Base-by-base conservation (phyloP, 306 rosid genomes). In the Clitoria ternatea region DNA sequence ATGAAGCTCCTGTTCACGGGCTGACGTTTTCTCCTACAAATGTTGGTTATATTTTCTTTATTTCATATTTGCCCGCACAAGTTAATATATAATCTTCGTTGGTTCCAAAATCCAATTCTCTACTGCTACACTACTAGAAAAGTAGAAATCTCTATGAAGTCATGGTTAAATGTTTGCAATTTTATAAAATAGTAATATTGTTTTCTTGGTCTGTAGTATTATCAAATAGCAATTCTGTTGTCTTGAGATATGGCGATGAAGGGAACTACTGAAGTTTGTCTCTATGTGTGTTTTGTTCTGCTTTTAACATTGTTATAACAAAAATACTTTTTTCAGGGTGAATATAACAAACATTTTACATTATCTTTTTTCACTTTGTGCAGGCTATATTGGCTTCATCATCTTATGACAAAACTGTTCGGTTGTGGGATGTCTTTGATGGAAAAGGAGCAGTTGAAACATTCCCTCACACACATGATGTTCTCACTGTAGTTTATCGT, bases 1-100 rank as follows among this genome's bases (percentile, higher is more conserved):
- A 94, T 70, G 99, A 87, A 84, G 97, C 96, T 55, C 97, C 96
- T 69, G 99, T 94, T 70, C 97, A 91, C 74, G 97, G 92, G 36
- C 77, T 94, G 80, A 73, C 74, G 75, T 94, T 94, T 83, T 94
- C 99, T 83, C 97, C 99, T 37, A 81, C 91, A 72, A 91, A 80
- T 84, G 99, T 93, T 73, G 87, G 98, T 87, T 61, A 19, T 30
- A 42, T 20, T 57, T 19, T 60, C 15, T n/a, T 33, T 7, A 18
- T 13, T 47, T 33, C n/a, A 13, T 60, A 32, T 22, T 37, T 69
- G 17, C 45, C 64, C 45, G 39, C 67, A 19, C 10, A 17, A 36
- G 44, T 74, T 69, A 27, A 5, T 55, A 13, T 55, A 47, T 22
- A 50, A 22, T 61, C 69, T 37, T 68, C 30, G 55, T 35, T 5